A percentile compares a stretch with the other conserved stretches of the same genome.
phyloP scores from a whole-genome alignment of 495 filamentous ascomycete species.

The Talaromyces thailandensis region DNA sequence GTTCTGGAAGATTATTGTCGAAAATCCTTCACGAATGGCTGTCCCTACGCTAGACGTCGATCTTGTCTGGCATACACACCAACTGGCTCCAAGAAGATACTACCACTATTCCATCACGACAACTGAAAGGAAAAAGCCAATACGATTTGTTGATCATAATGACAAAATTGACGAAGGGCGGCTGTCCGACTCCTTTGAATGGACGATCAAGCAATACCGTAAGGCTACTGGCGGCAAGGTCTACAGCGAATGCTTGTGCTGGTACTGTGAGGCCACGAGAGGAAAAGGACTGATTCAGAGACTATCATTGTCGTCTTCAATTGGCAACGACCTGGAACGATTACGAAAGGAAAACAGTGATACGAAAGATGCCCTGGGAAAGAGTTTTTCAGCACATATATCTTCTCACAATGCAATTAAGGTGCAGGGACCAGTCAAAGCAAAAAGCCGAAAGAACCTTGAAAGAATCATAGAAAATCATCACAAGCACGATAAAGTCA shows the following conservation, averaged over 20 bases:
- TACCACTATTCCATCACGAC: slow-evolving; percentile 38
- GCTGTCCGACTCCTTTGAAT: slow-evolving; percentile 58
- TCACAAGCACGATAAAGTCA: not conserved
- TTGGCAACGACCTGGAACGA: slow-evolving; percentile 21
- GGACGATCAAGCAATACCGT: slow-evolving; percentile 64
- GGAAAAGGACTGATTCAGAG: slow-evolving; percentile 42
- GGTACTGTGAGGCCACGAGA: slow-evolving; percentile 76
- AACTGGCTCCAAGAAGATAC: slow-evolving; percentile 57
- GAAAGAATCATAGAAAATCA: not conserved
- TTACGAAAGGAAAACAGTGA: slow-evolving; percentile 44
- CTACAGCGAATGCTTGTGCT: slow-evolving; percentile 80
- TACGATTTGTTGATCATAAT: slow-evolving; percentile 66
- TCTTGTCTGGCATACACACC: slow-evolving; percentile 65
- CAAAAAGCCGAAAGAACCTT: not conserved
- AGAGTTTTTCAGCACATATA: slow-evolving; percentile 60
- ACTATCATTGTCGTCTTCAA: slow-evolving; percentile 22
- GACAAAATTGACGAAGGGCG: slow-evolving; percentile 65
- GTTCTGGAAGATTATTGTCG: slow-evolving; percentile 58
- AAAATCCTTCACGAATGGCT: slow-evolving; percentile 42
- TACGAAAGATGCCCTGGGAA: slow-evolving; percentile 41
- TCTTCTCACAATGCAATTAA: slow-evolving; percentile 53
- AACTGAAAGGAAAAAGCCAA: not conserved
- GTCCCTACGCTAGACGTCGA: slow-evolving; percentile 85
- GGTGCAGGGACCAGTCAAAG: not conserved
- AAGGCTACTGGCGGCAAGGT: slow-evolving; percentile 47